Conservation (phyloP, 2,329 filamentous ascomycete species). For the Fusarium virguliforme region DNA sequence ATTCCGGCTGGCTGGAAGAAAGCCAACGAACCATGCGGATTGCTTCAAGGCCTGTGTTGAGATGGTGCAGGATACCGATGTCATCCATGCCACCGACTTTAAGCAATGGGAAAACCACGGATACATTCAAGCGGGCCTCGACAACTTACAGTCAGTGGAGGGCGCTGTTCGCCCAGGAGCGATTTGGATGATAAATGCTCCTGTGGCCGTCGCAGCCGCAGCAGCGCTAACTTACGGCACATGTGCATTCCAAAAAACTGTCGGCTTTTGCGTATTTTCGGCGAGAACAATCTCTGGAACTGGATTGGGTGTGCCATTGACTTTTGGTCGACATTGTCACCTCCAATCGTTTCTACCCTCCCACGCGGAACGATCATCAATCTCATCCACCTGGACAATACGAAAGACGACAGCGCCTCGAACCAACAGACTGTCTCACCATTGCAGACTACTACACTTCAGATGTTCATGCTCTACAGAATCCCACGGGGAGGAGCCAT, state of each 20-base stretch:
- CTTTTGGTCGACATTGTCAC: neutral
- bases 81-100: conserved; percentile 20
- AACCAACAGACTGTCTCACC: neutral
- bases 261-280: neutral
- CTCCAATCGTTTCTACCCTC: neutral
- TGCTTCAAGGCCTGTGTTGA: conserved; percentile 22
- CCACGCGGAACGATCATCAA: neutral
- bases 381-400: neutral
- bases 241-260: neutral
- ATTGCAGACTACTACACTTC: neutral
- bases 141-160: neutral
- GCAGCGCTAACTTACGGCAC: neutral
- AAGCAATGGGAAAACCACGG: neutral
- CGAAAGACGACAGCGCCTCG: neutral
- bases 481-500: too few species aligned
- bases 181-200: conserved; percentile 10
- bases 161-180: neutral
- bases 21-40: neutral
- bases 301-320: neutral
- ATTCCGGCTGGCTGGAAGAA: conserved; percentile 11
- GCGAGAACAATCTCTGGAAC: neutral
- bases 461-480: too few species aligned
- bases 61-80: conserved; percentile 2
- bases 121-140: neutral
- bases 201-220: conserved; percentile 18